A percentile compares a stretch with the other conserved stretches of the same genome.
Conservation (phyloP, 1,284 basidiomycete genomes). For the Ceratobasidium sp. region DNA sequence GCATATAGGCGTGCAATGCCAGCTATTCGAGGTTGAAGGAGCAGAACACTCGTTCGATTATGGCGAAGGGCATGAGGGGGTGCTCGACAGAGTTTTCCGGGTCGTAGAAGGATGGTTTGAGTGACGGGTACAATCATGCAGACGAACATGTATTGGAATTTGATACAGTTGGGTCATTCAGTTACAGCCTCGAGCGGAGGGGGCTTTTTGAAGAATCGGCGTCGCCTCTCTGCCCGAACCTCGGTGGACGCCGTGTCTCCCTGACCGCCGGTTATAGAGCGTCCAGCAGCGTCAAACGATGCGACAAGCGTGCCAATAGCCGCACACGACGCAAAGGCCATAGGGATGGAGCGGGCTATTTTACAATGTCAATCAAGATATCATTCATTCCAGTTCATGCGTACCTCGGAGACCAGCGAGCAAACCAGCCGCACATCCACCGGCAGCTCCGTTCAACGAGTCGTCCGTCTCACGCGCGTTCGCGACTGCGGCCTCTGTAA, state of each 20-base stretch:
- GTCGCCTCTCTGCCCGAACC: constrained; percentile 66
- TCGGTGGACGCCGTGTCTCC: constrained; percentile 51
- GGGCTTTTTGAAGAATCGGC: constrained; percentile 72
- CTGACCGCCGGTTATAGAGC: constrained; percentile 58
- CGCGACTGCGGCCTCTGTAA: constrained; percentile 79
- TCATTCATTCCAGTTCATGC: constrained; percentile 48
- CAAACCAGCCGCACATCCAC: constrained; percentile 93
- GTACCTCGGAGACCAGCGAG: constrained; percentile 82
- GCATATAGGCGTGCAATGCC: constrained; percentile 54
- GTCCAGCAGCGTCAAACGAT: constrained; percentile 82
- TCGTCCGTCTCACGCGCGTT: constrained; percentile 85
- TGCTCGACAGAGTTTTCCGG: constrained; percentile 29
- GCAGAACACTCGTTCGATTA: constrained; percentile 62
- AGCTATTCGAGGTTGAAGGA: constrained; percentile 57
- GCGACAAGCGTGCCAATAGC: constrained; percentile 83
- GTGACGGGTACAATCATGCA: constrained; percentile 1
- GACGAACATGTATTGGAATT: constrained; percentile 22
- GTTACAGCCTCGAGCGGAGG: constrained; percentile 35
- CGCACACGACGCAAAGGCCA: constrained; percentile 81
- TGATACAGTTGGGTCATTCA: constrained; percentile 24
- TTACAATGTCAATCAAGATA: constrained; percentile 43
- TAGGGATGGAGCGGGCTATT: constrained; percentile 81
- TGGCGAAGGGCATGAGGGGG: constrained; percentile 16
- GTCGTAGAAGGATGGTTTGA: constrained; percentile 26
- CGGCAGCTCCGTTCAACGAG: constrained; percentile 81